Conservation (phyloP, 495 filamentous ascomycete species). For the Massariosphaeria phaeospora region DNA sequence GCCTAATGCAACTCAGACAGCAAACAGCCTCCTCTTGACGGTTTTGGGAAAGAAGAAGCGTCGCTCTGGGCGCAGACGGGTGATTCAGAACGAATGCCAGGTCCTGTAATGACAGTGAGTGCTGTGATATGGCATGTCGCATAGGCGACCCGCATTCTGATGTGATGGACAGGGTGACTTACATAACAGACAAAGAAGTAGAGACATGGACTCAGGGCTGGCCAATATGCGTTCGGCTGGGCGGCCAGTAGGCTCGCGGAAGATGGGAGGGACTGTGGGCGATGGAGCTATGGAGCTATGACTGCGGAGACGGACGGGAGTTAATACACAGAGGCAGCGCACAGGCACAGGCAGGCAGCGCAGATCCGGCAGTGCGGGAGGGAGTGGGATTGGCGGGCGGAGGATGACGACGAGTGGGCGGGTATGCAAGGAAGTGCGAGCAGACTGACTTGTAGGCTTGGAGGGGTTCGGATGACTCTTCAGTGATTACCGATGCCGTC, state of each 20-base stretch:
- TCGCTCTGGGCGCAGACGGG: conserved; percentile 10
- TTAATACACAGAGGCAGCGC: conserved; percentile 23
- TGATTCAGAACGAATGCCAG: conserved; percentile 31
- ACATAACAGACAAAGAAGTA: conserved; percentile 31
- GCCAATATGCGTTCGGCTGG: conserved; percentile 20
- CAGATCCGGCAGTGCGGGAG: conserved; percentile 18
- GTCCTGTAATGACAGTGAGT: conserved; percentile 27
- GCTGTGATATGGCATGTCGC: conserved; percentile 18
- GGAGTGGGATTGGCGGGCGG: conserved; percentile 24
- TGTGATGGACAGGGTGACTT: conserved; percentile 22
- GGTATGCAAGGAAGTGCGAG: conserved; percentile 28
- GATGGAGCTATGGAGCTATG: conserved; percentile 27
- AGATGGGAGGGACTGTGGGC: conserved; percentile 7
- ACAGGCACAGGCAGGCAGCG: conserved; percentile 8
- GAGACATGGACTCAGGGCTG: conserved; percentile 28
- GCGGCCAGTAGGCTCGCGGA: too few relatives aligned
- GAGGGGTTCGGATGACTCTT: conserved; percentile 29
- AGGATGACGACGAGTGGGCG: conserved; percentile 23
- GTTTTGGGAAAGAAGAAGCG: conserved; percentile 24
- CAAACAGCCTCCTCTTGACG: conserved; percentile 23
- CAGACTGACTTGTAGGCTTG: conserved; percentile 24
- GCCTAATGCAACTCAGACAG: conserved; percentile 14
- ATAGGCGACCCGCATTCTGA: conserved; percentile 15
- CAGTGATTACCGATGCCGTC: conserved; percentile 30
- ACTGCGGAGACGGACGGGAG: conserved; percentile 28